phyloP scores from a whole-genome alignment of 1,284 basidiomycete genomes.

The Megacollybia platyphylla region DNA sequence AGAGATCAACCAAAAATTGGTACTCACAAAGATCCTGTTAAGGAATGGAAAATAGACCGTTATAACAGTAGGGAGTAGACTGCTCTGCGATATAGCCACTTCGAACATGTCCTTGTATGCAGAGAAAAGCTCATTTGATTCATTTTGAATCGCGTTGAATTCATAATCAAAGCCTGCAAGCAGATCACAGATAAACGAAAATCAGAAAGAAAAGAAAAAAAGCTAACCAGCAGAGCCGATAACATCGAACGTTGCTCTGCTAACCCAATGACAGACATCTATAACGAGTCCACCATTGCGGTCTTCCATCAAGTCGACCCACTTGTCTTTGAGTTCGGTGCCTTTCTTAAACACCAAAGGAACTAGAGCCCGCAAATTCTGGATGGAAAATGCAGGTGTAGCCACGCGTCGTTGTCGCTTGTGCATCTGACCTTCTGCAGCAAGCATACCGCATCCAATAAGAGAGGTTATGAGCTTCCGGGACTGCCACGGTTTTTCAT shows the following conservation, averaged over 20 bases:
- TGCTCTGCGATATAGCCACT: slow-evolving; percentile 43
- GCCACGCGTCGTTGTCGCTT: slow-evolving; percentile 65
- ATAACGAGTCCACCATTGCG: slow-evolving; percentile 18
- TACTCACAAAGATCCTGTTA: slow-evolving; percentile 43
- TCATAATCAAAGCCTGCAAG: slow-evolving; percentile 61
- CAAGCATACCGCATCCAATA: slow-evolving; percentile 68
- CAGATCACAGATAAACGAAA: neutral
- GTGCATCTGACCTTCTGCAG: slow-evolving; percentile 62
- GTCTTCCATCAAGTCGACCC: slow-evolving; percentile 29
- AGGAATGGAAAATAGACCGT: slow-evolving; percentile 51
- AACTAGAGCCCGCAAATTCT: slow-evolving; percentile 56
- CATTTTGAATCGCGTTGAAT: slow-evolving; percentile 66
- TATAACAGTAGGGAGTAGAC: slow-evolving; percentile 30
- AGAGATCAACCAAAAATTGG: neutral
- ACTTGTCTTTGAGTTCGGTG: slow-evolving; percentile 44
- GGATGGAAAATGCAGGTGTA: slow-evolving; percentile 65
- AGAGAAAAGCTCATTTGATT: slow-evolving; percentile 59
- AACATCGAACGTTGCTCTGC: slow-evolving; percentile 69
- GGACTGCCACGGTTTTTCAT: slow-evolving; percentile 74
- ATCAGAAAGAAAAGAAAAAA: slow-evolving; percentile 3
- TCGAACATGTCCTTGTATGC: slow-evolving; percentile 80
- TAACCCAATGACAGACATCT: slow-evolving; percentile 65
- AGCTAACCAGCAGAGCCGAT: slow-evolving; percentile 59
- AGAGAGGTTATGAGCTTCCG: slow-evolving; percentile 57
- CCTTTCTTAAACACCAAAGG: slow-evolving; percentile 64